Evolutionary conservation across 2,329 filamentous ascomycete species (phyloP), one percentile per base, ranked within the genome.

Genomic region (Ascochyta koolunga): DNA sequence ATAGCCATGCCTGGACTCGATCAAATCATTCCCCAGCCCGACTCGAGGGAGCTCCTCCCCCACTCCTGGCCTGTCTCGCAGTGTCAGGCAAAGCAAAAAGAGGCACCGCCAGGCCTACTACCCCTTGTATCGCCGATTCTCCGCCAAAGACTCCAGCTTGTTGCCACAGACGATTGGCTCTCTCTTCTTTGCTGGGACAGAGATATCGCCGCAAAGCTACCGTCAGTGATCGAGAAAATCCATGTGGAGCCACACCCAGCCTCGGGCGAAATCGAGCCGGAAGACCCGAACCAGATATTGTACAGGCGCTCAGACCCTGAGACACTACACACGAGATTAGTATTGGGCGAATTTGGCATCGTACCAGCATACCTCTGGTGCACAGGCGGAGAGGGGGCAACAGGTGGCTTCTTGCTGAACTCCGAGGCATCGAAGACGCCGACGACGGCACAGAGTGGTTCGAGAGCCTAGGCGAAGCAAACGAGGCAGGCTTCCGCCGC

Each of bases 211-310:
- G 78, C 82, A 27, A 82, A 79, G 60, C 79, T 93, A 16, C 79
- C 82, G n/a, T 78, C 84, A 53, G 77, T 88, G 13, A 85, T 86
- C 27, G 81, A 82, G 62, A 81, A 82, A 50, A 84, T 89, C 47
- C 77, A 82, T 39, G 78, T 93, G 27, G 89, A 93, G 71, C 89
- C 89, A n/a, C 90, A 95, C 66, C 90, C 90, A 3, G 85, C 89
- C 4, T 91, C 89, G 2, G 90, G 89, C 48, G 89, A 93, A 72
- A 84, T 93, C 48, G 90, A 93, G 75, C 76, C 93, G 18, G 86
- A 90, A 51, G 88, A 91, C 51, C 82, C 85, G 7, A 79, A 85
- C 54, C 79, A 81, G 24, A 78, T 84, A 29, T 80, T 83, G 47
- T 93, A 87, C 75, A 80, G 84, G 55, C 81, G 89, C n/a, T 71